Evolutionary conservation across 768 basidiomycete species (phyloP), one percentile per base, ranked within the genome.

Genomic region (Inosperma sp.): DNA sequence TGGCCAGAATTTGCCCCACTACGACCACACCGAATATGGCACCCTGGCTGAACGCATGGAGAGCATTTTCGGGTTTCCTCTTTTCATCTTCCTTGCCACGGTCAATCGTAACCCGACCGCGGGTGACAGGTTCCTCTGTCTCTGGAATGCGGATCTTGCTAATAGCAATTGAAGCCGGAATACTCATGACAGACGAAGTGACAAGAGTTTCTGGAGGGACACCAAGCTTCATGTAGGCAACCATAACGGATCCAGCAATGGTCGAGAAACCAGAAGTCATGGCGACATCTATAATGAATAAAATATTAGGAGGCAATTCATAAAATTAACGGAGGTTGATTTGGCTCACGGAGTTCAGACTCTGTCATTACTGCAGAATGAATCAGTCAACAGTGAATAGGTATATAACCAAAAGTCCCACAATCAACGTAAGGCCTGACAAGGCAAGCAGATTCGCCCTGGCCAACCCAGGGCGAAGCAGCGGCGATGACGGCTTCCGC

Each of bases 261-360:
- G 91, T 93, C 6, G 91, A 88, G 73, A 95, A 95, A 65, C 88
- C 90, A 56, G 88, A 90, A 17, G 90, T 91, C 91, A 93, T 93
- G 37, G 82, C 78, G 36, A 93, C 73, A 69, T 88, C 75, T 77
- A 49, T 30, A 48, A 26, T 30, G 19, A 16, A 36, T 16, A 22
- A 27, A 30, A 30, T 36, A 50, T 22, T 30, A 44, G 39, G 19
- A 48, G 9, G 33, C 19, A 19, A 21, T 22, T 23, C 7, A 49
- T 22, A 12, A 3, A 14, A 9, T 48, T 16, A 23, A 34, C 26
- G 22, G n/a, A n/a, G 21, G 12, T 12, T 4, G 22, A 42, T 8
- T 14, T 31, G 19, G 67, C 69, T 53, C 49, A 74, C 81, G 88
- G n/a, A 93, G 72, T 68, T 93, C 90, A 31, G 88, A 89, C 54